Evolutionary conservation across 1,284 basidiomycete genomes (phyloP).

Genomic region (Leccinum pachyderme): DNA sequence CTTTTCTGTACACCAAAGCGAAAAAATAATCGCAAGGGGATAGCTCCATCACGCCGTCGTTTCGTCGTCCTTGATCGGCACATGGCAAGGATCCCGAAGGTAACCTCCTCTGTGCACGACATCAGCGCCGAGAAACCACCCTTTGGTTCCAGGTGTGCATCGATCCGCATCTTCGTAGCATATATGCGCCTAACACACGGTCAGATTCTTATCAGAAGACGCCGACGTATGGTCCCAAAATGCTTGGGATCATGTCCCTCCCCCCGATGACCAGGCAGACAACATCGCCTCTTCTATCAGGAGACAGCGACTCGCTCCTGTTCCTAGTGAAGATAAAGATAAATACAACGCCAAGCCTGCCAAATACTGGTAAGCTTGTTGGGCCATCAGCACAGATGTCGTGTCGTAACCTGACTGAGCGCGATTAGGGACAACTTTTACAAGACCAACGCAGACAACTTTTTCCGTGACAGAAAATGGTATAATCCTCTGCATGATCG

Average conservation of each 20-base stretch:
- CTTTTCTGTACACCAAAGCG: background rate
- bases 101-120: slow-evolving; percentile 66
- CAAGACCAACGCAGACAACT: slow-evolving; percentile 77
- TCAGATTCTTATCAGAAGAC: slow-evolving; percentile 62
- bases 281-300: slow-evolving; percentile 66
- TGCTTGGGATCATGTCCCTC: slow-evolving; percentile 88
- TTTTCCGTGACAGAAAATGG: slow-evolving; percentile 93
- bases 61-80: too few species aligned
- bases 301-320: slow-evolving; percentile 66
- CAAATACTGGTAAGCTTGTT: slow-evolving; percentile 54
- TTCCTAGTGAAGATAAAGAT: slow-evolving; percentile 61
- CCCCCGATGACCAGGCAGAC: slow-evolving; percentile 75
- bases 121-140: slow-evolving; percentile 56
- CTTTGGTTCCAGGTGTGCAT: slow-evolving; percentile 63
- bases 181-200: background rate
- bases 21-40: background rate
- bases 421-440: slow-evolving; percentile 86
- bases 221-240: slow-evolving; percentile 73
- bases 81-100: slow-evolving; percentile 29
- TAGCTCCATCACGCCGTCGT: too few species aligned
- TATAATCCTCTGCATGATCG: slow-evolving; percentile 23
- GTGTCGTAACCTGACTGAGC: slow-evolving; percentile 11
- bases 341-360: slow-evolving; percentile 77
- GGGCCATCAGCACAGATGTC: background rate
- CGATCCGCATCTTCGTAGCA: background rate